Conservation (phyloP, 805 yeast genomes). For the Jamesozyma jinghongensis region DNA sequence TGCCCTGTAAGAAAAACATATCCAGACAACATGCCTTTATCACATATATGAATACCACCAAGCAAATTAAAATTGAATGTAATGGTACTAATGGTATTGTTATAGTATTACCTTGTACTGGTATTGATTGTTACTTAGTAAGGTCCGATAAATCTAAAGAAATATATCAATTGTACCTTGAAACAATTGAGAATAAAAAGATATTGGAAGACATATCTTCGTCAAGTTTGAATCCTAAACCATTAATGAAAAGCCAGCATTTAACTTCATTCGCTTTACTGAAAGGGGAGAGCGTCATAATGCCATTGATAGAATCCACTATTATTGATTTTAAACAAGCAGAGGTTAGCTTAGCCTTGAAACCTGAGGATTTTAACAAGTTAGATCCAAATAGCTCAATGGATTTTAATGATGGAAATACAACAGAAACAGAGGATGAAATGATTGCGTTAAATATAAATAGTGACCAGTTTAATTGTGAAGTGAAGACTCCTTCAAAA, state of each 20-base stretch:
- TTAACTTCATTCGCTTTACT: slow-evolving; percentile 34
- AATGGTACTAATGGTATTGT: slow-evolving; percentile 76
- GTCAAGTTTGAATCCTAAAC: slow-evolving; percentile 7
- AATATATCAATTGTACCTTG: slow-evolving; percentile 18
- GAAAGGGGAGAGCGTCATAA: slow-evolving; percentile 45
- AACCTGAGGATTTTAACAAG: slow-evolving; percentile 39
- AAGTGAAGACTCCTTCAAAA: slow-evolving; percentile 13
- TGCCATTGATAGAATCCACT: slow-evolving; percentile 57
- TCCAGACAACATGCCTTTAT: slow-evolving; percentile 29
- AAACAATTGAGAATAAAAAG: background rate
- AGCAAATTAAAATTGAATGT: slow-evolving; percentile 51
- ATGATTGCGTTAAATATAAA: slow-evolving; percentile 14
- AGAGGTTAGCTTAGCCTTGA: slow-evolving; percentile 47
- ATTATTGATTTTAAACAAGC: slow-evolving; percentile 49
- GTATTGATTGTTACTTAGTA: slow-evolving; percentile 28
- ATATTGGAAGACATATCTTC: background rate
- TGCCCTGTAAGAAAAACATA: slow-evolving; percentile 27
- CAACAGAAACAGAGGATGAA: slow-evolving; percentile 34
- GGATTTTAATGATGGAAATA: slow-evolving; percentile 22
- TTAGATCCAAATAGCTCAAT: too few species aligned
- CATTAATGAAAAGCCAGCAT: slow-evolving; percentile 10
- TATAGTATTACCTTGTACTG: slow-evolving; percentile 48
- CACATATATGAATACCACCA: slow-evolving; percentile 34
- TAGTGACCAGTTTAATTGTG: slow-evolving; percentile 14
- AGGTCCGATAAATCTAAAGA: slow-evolving; percentile 12